Base-by-base conservation (phyloP, 805 yeast genomes). In the Candida sakaeoensis region DNA sequence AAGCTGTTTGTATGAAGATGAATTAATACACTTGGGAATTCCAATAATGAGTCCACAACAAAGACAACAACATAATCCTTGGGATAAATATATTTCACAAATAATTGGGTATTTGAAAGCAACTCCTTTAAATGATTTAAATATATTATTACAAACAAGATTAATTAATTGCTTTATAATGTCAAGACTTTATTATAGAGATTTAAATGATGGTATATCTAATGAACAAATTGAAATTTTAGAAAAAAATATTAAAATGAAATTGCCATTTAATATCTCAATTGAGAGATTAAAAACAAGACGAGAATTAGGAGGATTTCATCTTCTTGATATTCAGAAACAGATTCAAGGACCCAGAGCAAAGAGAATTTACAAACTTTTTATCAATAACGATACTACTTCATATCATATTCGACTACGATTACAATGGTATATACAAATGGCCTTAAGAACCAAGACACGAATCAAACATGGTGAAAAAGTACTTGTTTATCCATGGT, bases 121-220 rank as follows among this genome's bases (percentile, higher is more conserved):
- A 10, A 26, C 29, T 6, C 29, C 29, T 10, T 10, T 14, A 12
- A 12, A 10, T 12, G 29, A 26, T 13, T 12, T 26, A 14, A 26
- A 26, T 10, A 26, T 26, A 10, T 26, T 26, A 9, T 8, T 19
- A 8, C n/a, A 8, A 4, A 21, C 17, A 3, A 17, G 17, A 33
- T 21, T 33, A 8, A 33, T 33, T 7, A 32, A 32, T 22, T 21
- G 17, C 7, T 22, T 18, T 21, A 21, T 19, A 8, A 21, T 16
- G 19, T 33, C 36, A n/a, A 19, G 23, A 19, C 3, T 33, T 12
- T 33, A 33, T 14, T 33, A 18, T 19, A 33, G 36, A 19, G 36
- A 33, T 21, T 15, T 33, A 4, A 25, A 23, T 4, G 3, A 26
- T 5, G 14, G 6, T 14, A 6, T 13, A 6, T 5, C 8, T 10